These are phyloP conservation scores for Turritis glabra DNA, from an alignment of 345 rosid genomes.

Conservation along the genomic window DNA sequence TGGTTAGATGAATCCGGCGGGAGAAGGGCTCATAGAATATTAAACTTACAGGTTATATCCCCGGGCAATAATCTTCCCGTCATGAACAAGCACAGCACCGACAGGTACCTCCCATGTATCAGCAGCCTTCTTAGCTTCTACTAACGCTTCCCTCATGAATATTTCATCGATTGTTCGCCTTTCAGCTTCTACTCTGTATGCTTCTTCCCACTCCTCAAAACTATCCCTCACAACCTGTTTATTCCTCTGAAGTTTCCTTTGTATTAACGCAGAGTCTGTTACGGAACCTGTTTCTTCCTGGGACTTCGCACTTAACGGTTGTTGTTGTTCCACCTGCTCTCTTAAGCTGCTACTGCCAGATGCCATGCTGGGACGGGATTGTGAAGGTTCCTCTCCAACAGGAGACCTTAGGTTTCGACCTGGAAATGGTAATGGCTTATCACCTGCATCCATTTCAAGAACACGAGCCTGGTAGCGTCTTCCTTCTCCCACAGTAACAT, in stretches of 20 bases:
- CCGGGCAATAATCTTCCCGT: constrained; percentile 88
- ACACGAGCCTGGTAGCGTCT: constrained; percentile 22
- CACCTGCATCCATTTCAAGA: constrained; percentile 39
- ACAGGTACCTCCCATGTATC: constrained; percentile 99
- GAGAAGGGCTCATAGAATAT: neutral
- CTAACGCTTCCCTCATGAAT: constrained; percentile 91
- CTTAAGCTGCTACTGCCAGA: constrained; percentile 48
- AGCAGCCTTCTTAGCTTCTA: constrained; percentile 93
- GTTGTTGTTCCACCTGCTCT: constrained; percentile 43
- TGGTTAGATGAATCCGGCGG: neutral
- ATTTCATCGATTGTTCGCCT: constrained; percentile 74
- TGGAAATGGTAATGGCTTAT: constrained; percentile 38
- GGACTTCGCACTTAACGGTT: constrained; percentile 41
- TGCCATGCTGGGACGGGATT: constrained; percentile 38
- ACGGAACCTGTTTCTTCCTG: constrained; percentile 44
- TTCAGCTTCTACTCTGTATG: constrained; percentile 65
- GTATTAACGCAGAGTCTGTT: constrained; percentile 50
- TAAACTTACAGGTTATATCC: constrained; percentile 86
- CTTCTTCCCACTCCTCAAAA: constrained; percentile 99
- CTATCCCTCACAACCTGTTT: constrained; percentile 71
- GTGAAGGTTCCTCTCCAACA: constrained; percentile 42
- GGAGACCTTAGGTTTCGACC: constrained; percentile 41
- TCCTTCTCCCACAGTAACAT: constrained; percentile 35
- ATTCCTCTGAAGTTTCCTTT: constrained; percentile 68
- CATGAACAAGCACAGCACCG: constrained; percentile 91